These are phyloP conservation scores for Yarrowia hollandica DNA, from an alignment of 805 yeast genomes.

Conservation along the genomic window DNA sequence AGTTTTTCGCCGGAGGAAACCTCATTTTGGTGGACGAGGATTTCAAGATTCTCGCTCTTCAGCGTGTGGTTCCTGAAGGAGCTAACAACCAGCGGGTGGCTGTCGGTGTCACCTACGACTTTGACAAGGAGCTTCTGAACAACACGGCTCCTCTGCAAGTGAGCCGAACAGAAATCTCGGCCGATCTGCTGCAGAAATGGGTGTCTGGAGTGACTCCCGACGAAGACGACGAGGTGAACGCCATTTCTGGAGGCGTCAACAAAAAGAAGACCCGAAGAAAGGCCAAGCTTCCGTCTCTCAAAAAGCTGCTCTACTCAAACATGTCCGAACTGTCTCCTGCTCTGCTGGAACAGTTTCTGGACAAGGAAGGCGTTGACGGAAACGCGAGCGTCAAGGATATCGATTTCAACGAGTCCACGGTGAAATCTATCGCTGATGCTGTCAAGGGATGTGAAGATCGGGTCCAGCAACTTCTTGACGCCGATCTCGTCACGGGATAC, in stretches of 20 bases:
- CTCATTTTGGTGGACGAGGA: slow-evolving; percentile 72
- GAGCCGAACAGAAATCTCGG: neutral
- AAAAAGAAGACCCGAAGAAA: slow-evolving; percentile 30
- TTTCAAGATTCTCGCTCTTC: slow-evolving; percentile 65
- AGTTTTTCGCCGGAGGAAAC: slow-evolving; percentile 95
- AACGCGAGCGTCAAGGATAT: slow-evolving; percentile 41
- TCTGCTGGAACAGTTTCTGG: slow-evolving; percentile 61
- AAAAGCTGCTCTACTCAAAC: slow-evolving; percentile 65
- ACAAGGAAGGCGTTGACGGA: slow-evolving; percentile 50
- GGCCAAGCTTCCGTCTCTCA: slow-evolving; percentile 51
- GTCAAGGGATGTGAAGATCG: slow-evolving; percentile 51
- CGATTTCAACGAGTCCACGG: slow-evolving; percentile 33
- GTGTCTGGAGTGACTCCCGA: neutral
- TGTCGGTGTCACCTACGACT: slow-evolving; percentile 68
- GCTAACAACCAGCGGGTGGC: slow-evolving; percentile 62
- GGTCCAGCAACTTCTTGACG: slow-evolving; percentile 43
- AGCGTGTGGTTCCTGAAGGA: slow-evolving; percentile 75
- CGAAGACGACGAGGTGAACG: slow-evolving; percentile 22
- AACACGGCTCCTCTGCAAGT: slow-evolving; percentile 9
- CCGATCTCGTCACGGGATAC: slow-evolving; percentile 53
- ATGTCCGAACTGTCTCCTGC: slow-evolving; percentile 79
- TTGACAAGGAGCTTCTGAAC: slow-evolving; percentile 25
- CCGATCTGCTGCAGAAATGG: slow-evolving; percentile 1
- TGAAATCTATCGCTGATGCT: slow-evolving; percentile 44
- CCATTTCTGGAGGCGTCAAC: slow-evolving; percentile 14